Conservation (phyloP, 345 rosid genomes). For the Raphanus raphanistrum region DNA sequence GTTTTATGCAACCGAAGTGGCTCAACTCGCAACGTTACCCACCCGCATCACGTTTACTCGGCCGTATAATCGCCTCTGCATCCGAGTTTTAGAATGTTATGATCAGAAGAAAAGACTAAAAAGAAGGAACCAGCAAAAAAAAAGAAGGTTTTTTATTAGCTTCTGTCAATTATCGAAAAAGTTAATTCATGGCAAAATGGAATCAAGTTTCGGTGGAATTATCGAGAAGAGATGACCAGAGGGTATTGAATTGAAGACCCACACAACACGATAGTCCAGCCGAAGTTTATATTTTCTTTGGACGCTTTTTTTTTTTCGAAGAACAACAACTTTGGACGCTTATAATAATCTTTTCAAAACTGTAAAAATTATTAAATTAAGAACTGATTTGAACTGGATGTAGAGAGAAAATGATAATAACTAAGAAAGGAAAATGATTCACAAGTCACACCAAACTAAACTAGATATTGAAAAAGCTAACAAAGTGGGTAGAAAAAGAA, state of each 20-base stretch:
- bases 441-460: not conserved
- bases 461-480: constrained; percentile 1
- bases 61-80: too few relatives aligned
- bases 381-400: not conserved
- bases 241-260: not conserved
- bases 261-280: not conserved
- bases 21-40: too few relatives aligned
- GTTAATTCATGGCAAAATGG: constrained; percentile 20
- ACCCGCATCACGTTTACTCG: too few relatives aligned
- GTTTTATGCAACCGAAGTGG: too few relatives aligned
- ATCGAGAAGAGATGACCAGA: constrained; percentile 10
- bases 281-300: not conserved
- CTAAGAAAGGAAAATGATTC: constrained; percentile 1
- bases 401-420: not conserved
- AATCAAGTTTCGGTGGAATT: constrained; percentile 25
- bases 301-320: not conserved
- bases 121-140: not conserved
- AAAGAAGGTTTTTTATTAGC: not conserved
- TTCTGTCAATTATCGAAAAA: constrained; percentile 18
- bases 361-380: not conserved
- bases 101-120: not conserved
- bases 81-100: not conserved
- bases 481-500: not conserved
- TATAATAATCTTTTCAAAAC: not conserved
- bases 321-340: not conserved